These are phyloP conservation scores for Neonectria neomacrospora DNA, from an alignment of 2,329 filamentous ascomycete genomes.

Conservation along the genomic window DNA sequence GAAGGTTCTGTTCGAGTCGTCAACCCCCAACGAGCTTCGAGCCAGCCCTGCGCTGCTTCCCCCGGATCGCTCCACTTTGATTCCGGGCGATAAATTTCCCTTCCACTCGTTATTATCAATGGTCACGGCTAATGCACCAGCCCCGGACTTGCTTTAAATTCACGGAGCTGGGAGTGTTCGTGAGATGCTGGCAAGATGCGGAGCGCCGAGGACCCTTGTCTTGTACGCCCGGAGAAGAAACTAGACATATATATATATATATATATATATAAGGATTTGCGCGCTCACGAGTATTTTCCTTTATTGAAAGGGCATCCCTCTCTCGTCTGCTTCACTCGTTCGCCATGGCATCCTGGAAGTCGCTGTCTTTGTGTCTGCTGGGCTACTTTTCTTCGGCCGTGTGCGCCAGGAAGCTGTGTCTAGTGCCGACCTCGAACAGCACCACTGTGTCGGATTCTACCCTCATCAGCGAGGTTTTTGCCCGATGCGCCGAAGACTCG, in stretches of 20 bases:
- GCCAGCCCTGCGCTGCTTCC: conserved; percentile 4
- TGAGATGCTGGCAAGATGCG: not conserved
- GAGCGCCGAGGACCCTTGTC: not conserved
- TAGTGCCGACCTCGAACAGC: conserved; percentile 18
- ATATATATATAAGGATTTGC: conserved; percentile 13
- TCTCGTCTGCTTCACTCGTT: not conserved
- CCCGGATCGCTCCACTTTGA: conserved; percentile 20
- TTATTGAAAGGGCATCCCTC: not conserved
- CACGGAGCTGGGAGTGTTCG: not conserved
- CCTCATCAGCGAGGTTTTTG: conserved; percentile 12
- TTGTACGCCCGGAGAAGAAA: not conserved
- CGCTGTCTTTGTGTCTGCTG: conserved; percentile 16
- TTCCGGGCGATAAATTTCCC: conserved; percentile 21
- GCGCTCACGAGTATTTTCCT: not conserved
- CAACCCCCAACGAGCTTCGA: not conserved
- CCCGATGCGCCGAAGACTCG: conserved; percentile 18
- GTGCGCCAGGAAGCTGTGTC: conserved; percentile 12
- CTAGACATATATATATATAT: too few species aligned
- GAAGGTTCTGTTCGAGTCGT: not conserved
- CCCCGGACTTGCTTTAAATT: conserved; percentile 3
- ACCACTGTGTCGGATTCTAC: conserved; percentile 13
- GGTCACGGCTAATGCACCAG: not conserved
- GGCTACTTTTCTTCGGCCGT: conserved; percentile 15
- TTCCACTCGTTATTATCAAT: not conserved
- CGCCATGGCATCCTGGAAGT: conserved; percentile 17